Base-by-base conservation (phyloP, 305 asterid species). In the Euphrasia arctica region DNA sequence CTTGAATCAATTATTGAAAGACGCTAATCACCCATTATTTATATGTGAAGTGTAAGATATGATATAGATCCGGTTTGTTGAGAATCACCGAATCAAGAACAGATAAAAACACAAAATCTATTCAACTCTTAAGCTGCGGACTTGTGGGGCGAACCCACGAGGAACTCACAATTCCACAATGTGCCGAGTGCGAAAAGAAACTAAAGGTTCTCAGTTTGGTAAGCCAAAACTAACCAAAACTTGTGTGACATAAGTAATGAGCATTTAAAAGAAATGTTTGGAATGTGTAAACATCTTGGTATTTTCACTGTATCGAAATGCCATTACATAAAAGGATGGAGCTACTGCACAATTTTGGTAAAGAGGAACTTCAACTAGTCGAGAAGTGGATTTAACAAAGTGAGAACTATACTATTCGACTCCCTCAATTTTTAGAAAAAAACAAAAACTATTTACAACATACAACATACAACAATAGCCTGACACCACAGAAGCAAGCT, bases 391-490 rank as follows among this genome's bases (percentile, higher is more conserved):
- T 48, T 12, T 2, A 48, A 15, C 18, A 7, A 48, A 15, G 6
- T 5, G 18, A 1, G 8, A 8, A 39, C 43, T 39, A 39, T 39
- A 39, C 43, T 39, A 39, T 39, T 39, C 11, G 43, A 39, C 9
- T 39, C 11, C 43, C 9, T 8, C 9, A 8, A 7, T 39, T 39
- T 39, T 39, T 39, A 1, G 9, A 39, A 39, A 6, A 39, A 36
- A 36, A 39, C 43, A 39, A 31, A 31, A 31, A 4, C 25, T 13
- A 48, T 48, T 12, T 4, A 3, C 66, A 59, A 13, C 29, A 41
- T 51, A 63, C 61, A 47, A 48, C 54, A 62, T 45, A 14, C 59
- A 62, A 62, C 27, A 63, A 50, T 22, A 39, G 43, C 43, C 12
- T 0, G 45, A 7, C 10, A 7, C 10, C 43, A 39, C 43, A 39